Conservation (phyloP, 768 basidiomycete species). For the Termitomyces sp. region DNA sequence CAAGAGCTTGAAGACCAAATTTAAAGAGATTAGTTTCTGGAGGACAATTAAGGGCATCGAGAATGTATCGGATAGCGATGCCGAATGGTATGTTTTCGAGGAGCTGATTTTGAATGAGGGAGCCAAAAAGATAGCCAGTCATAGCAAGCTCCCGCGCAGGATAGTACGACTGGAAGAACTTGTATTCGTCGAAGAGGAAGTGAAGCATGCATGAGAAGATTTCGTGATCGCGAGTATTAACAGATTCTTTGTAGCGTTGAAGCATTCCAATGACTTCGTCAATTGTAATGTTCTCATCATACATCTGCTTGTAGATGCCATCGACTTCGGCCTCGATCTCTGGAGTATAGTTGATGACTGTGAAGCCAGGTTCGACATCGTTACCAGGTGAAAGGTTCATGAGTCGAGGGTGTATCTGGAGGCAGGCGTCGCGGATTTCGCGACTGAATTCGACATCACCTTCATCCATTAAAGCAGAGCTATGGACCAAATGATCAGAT, state of each 20-base stretch:
- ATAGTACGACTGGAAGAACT: conserved; percentile 96
- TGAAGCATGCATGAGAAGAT: conserved; percentile 99
- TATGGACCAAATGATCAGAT: conserved; percentile 23
- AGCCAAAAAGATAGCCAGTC: conserved; percentile 95
- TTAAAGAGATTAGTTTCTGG: conserved; percentile 93
- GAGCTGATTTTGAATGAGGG: conserved; percentile 89
- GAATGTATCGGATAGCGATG: conserved; percentile 94
- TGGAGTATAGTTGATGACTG: conserved; percentile 80
- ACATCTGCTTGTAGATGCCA: conserved; percentile 96
- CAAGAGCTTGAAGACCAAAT: conserved; percentile 90
- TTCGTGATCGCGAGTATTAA: conserved; percentile 84
- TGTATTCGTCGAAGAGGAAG: conserved; percentile 99
- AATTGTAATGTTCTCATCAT: conserved; percentile 90
- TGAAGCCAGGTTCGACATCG: conserved; percentile 88
- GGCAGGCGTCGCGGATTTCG: conserved; percentile 87
- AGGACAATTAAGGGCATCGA: conserved; percentile 89
- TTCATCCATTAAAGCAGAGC: conserved; percentile 69
- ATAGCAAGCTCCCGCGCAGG: conserved; percentile 91
- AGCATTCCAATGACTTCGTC: conserved; percentile 92
- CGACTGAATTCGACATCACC: conserved; percentile 83
- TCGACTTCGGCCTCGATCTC: conserved; percentile 95
- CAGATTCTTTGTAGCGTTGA: conserved; percentile 79
- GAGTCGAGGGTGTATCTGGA: conserved; percentile 93
- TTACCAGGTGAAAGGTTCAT: conserved; percentile 88
- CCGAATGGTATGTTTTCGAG: conserved; percentile 93